These are phyloP conservation scores for Kingdonia uniflora DNA, from an alignment of 164 flowering plant species.

Conservation along the genomic window DNA sequence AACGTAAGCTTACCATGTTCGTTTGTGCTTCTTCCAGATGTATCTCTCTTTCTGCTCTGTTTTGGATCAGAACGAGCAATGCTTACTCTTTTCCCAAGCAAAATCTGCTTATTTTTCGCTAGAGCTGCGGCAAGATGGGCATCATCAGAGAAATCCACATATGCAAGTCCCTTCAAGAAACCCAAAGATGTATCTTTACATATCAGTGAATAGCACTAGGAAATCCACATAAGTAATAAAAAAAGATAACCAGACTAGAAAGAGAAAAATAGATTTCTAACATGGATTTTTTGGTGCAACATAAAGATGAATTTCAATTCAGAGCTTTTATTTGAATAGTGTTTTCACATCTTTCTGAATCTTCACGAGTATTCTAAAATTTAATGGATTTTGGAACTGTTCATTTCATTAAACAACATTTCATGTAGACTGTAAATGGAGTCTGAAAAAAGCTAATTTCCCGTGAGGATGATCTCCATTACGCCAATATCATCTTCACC, in stretches of 20 bases:
- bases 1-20: slow-evolving; percentile 29
- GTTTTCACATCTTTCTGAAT: no score
- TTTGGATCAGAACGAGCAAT: slow-evolving; percentile 75
- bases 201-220: no score
- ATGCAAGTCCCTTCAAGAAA: slow-evolving; percentile 66
- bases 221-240: no score
- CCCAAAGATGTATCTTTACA: not conserved
- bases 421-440: not conserved
- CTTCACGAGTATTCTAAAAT: no score
- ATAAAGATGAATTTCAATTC: no score
- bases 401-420: not conserved
- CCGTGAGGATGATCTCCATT: no score
- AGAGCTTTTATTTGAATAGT: no score
- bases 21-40: slow-evolving; percentile 16
- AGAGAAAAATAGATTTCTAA: no score
- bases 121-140: slow-evolving; percentile 65
- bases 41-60: slow-evolving; percentile 26
- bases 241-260: not conserved
- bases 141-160: slow-evolving; percentile 79
- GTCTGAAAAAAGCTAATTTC: no score
- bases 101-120: slow-evolving; percentile 49
- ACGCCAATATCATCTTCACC: no score
- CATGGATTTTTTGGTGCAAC: no score
- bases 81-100: slow-evolving; percentile 70
- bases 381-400: no score